These are phyloP conservation scores for Trichosanthes cucumerina DNA, from an alignment of 306 rosid genomes.

Conservation along the genomic window DNA sequence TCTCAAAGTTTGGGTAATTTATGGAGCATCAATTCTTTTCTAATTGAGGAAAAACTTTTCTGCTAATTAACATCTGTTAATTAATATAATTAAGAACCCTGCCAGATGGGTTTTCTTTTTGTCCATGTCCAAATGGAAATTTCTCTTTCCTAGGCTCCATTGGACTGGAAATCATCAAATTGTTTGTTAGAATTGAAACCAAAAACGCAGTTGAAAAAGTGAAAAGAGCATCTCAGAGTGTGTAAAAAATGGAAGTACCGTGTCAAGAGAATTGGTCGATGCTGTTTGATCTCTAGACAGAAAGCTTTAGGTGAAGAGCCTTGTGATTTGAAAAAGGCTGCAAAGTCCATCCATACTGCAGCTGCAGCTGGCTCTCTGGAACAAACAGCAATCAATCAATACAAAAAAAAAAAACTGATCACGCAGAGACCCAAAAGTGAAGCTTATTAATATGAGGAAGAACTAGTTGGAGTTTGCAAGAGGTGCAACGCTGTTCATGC, in stretches of 20 bases:
- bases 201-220: neutral
- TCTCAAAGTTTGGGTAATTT: neutral
- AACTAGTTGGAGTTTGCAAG: neutral
- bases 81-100: neutral
- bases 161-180: neutral
- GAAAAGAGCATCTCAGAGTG: neutral
- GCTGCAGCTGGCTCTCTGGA: neutral
- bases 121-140: neutral
- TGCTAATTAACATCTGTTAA: neutral
- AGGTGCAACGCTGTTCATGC: neutral
- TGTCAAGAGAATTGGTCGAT: neutral
- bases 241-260: neutral
- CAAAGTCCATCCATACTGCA: constrained; percentile 1
- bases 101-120: neutral
- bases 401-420: neutral
- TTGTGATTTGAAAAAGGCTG: neutral
- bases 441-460: neutral
- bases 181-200: neutral
- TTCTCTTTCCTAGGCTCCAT: neutral
- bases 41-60: neutral
- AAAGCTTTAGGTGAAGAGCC: neutral
- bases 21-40: neutral
- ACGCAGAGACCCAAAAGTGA: neutral
- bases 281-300: neutral
- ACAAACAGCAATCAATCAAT: neutral